phyloP scores from a whole-genome alignment of 2,329 filamentous ascomycete species.

The Ophiosphaerella herpotricha region DNA sequence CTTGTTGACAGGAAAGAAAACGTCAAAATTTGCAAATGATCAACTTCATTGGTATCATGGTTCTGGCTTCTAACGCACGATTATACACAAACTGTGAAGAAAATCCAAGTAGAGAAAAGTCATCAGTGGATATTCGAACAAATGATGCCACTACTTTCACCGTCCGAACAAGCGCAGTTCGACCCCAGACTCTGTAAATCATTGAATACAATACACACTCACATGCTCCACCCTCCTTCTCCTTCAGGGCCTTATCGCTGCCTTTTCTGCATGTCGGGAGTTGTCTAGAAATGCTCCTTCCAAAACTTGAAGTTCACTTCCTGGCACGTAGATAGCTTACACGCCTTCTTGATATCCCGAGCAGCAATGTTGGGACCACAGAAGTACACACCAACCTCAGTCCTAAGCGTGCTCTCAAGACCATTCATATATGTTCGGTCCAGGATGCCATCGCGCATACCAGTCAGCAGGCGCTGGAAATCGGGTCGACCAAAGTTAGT shows the following conservation, averaged over 20 bases:
- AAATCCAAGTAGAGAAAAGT: no score
- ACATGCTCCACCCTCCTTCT: not conserved
- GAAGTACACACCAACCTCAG: slow-evolving; percentile 96
- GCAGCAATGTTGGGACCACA: slow-evolving; percentile 85
- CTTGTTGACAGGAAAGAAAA: no score
- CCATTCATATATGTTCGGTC: slow-evolving; percentile 85
- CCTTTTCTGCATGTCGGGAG: not conserved
- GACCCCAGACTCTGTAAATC: not conserved
- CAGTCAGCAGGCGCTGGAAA: slow-evolving; percentile 77
- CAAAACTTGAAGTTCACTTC: slow-evolving; percentile 96
- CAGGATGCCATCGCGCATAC: slow-evolving; percentile 86
- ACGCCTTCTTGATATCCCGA: slow-evolving; percentile 81
- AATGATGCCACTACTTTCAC: no score
- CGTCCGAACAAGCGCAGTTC: no score
- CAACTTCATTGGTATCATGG: no score
- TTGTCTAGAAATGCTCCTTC: slow-evolving; percentile 81
- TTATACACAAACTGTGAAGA: no score
- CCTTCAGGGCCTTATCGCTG: not conserved
- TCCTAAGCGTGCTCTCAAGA: slow-evolving; percentile 74
- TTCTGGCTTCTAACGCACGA: no score
- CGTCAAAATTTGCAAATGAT: no score
- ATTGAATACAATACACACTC: not conserved
- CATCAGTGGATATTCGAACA: no score
- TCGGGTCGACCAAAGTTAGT: slow-evolving; percentile 97
- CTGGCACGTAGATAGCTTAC: slow-evolving; percentile 70